Conservation (phyloP, 192 early-diverging fungal genomes). For the Rhizophagus sp. region DNA sequence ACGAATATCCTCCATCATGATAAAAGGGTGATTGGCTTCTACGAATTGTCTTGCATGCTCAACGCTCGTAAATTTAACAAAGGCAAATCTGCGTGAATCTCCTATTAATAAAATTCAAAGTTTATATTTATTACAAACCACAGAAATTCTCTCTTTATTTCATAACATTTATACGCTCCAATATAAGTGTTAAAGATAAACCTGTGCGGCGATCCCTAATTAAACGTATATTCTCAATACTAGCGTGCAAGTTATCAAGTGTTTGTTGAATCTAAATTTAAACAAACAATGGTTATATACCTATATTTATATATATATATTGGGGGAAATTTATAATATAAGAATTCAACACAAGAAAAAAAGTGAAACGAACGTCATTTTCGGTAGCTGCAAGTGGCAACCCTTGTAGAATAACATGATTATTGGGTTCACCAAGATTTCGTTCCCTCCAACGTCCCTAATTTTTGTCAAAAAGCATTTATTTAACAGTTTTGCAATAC, state of each 20-base stretch:
- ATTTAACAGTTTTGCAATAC: background rate
- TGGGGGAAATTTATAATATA: background rate
- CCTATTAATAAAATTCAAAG: constrained; percentile 25
- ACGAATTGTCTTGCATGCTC: constrained; percentile 46
- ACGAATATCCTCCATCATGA: constrained; percentile 37
- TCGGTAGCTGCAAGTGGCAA: constrained; percentile 35
- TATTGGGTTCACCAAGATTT: constrained; percentile 37
- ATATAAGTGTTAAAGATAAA: constrained; percentile 14
- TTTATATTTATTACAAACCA: background rate
- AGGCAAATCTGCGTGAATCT: constrained; percentile 44
- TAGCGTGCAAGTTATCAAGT: constrained; percentile 38
- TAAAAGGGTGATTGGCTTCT: constrained; percentile 35
- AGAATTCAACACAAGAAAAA: background rate
- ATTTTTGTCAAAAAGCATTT: background rate
- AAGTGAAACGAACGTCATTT: constrained; percentile 34
- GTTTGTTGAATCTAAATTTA: constrained; percentile 38
- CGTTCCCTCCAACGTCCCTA: constrained; percentile 27
- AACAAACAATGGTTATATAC: too few species aligned
- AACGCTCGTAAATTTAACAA: constrained; percentile 47
- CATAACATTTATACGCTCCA: background rate
- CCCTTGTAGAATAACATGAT: constrained; percentile 39
- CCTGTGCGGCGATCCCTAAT: constrained; percentile 45
- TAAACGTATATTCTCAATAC: constrained; percentile 40
- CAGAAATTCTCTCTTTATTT: background rate
- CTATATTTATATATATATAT: too few species aligned